phyloP scores from a whole-genome alignment of 2,329 filamentous ascomycete genomes.

The Fusarium equiseti region DNA sequence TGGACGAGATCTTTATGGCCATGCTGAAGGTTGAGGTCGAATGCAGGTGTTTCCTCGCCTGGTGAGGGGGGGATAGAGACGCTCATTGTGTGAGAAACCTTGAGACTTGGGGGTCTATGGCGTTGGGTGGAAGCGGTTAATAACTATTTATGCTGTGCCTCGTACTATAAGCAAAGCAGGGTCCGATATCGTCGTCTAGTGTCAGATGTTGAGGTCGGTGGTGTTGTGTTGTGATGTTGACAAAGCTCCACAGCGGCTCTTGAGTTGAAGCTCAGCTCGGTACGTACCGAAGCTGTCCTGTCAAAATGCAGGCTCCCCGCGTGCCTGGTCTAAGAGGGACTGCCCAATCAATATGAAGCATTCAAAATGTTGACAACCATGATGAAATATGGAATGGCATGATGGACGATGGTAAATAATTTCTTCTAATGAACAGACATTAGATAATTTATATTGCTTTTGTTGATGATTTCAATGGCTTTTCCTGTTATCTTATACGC shows the following conservation, averaged over 20 bases:
- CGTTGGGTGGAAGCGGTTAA: neutral
- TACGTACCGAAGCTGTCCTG: conserved; percentile 29
- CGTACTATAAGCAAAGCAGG: neutral
- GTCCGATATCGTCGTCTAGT: conserved; percentile 22
- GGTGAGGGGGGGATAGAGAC: conserved; percentile 52
- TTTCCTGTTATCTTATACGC: neutral
- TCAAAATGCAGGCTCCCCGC: conserved; percentile 36
- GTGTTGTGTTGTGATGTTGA: conserved; percentile 43
- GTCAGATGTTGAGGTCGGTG: conserved; percentile 11
- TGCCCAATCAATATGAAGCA: conserved; percentile 15
- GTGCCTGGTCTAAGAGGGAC: conserved; percentile 4
- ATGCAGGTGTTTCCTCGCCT: conserved; percentile 60
- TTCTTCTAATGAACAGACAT: neutral
- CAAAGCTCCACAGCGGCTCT: conserved; percentile 44
- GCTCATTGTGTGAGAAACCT: conserved; percentile 43
- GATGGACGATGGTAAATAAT: too few species aligned
- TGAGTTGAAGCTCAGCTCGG: conserved; percentile 32
- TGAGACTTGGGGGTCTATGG: neutral
- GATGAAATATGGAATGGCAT: neutral
- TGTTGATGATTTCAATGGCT: neutral
- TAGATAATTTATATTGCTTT: neutral
- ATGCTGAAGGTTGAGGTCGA: conserved; percentile 75
- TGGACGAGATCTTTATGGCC: conserved; percentile 85
- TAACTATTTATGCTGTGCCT: neutral
- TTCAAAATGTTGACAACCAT: neutral